Conservation (phyloP, 371 early-diverging fungal genomes). For the Mucor velutinosus region DNA sequence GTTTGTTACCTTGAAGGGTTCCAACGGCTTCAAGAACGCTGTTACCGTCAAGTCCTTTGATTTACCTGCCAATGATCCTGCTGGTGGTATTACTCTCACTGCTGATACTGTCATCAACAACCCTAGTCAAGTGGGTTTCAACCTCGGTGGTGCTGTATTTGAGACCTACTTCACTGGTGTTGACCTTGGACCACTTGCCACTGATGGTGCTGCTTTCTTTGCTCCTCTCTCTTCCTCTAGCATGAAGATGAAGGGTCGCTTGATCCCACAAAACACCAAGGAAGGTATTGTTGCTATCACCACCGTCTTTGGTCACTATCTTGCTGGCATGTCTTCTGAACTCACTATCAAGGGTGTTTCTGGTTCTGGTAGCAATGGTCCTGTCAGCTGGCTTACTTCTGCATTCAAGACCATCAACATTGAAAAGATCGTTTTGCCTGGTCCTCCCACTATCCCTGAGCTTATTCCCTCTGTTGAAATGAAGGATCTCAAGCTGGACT, state of each 20-base stretch:
- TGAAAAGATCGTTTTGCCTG: constrained; percentile 50
- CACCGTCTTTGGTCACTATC: constrained; percentile 51
- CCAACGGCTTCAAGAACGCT: constrained; percentile 53
- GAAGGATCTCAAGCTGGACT: constrained; percentile 54
- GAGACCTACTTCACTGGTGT: constrained; percentile 32
- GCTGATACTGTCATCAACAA: constrained; percentile 52
- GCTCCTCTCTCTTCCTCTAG: constrained; percentile 31
- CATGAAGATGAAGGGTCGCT: constrained; percentile 55
- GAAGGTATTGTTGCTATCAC: constrained; percentile 56
- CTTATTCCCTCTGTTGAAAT: constrained; percentile 51
- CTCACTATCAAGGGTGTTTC: constrained; percentile 52
- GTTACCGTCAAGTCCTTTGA: constrained; percentile 58
- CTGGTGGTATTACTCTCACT: constrained; percentile 57
- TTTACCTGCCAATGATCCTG: constrained; percentile 59
- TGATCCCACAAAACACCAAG: constrained; percentile 50
- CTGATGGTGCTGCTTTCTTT: constrained; percentile 39
- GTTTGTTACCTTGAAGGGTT: constrained; percentile 53
- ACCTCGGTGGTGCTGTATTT: constrained; percentile 36
- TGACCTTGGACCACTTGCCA: constrained; percentile 39
- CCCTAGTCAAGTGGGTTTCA: constrained; percentile 63
- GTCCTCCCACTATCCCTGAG: constrained; percentile 28
- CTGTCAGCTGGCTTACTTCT: constrained; percentile 56
- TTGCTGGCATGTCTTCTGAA: constrained; percentile 41
- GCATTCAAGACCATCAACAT: constrained; percentile 57
- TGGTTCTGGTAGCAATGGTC: constrained; percentile 53